Conservation (phyloP, 2,329 filamentous ascomycete species). For the Aspergillus sp. region DNA sequence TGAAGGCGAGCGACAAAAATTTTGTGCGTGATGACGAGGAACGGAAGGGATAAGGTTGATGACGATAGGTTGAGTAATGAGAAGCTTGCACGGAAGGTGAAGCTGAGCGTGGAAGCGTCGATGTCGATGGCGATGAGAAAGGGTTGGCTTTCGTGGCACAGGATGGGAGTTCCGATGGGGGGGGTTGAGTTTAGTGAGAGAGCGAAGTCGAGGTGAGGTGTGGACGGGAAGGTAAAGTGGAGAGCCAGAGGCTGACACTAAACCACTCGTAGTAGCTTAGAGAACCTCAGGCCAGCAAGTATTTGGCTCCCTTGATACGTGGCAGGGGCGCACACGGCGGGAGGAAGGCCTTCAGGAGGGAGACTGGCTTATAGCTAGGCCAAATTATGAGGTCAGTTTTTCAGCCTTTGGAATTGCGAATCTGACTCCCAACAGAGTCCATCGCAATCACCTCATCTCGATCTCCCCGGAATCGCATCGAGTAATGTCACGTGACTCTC, state of each 20-base stretch:
- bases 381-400: not conserved
- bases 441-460: not conserved
- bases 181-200: conserved; percentile 21
- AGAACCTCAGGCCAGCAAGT: not conserved
- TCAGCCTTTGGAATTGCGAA: no score
- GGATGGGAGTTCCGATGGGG: conserved; percentile 24
- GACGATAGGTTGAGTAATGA: conserved; percentile 5
- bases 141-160: conserved; percentile 25
- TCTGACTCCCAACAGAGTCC: no score
- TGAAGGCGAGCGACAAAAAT: conserved; percentile 38
- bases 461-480: not conserved
- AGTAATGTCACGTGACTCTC: not conserved
- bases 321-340: not conserved
- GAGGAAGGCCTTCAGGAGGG: not conserved
- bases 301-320: not conserved
- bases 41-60: conserved; percentile 6
- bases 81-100: conserved; percentile 7
- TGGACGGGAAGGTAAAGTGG: conserved; percentile 20
- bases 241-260: conserved; percentile 15
- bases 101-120: conserved; percentile 13
- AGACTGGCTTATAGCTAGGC: not conserved
- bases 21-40: conserved; percentile 18
- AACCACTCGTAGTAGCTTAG: not conserved
- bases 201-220: conserved; percentile 21
- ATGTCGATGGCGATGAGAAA: conserved; percentile 18